These are phyloP conservation scores for Exophiala aquamarina DNA, from an alignment of 2,329 filamentous ascomycete species.

Conservation along the genomic window DNA sequence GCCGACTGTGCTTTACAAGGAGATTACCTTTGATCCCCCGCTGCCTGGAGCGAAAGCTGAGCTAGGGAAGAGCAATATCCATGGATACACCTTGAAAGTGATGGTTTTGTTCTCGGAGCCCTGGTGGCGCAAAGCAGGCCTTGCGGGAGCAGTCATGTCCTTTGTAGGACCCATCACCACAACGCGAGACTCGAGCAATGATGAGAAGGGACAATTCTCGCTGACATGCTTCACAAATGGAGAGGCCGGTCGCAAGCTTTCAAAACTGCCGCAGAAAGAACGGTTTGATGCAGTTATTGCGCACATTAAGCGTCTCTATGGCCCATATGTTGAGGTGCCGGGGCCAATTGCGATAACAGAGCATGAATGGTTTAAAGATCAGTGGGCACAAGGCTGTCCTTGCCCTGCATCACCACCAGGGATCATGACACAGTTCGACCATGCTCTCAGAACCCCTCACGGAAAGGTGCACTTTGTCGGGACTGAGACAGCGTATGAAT, in stretches of 20 bases:
- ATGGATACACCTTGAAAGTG: constrained; percentile 54
- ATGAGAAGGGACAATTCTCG: constrained; percentile 27
- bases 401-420: constrained; percentile 40
- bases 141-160: constrained; percentile 45
- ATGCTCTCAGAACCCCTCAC: constrained; percentile 34
- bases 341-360: constrained; percentile 18
- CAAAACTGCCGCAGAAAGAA: constrained; percentile 16
- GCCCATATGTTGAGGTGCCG: constrained; percentile 16
- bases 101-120: constrained; percentile 46
- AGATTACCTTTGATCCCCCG: constrained; percentile 49
- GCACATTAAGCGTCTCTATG: constrained; percentile 18
- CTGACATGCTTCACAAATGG: constrained; percentile 35
- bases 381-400: constrained; percentile 43
- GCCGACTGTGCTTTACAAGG: constrained; percentile 46
- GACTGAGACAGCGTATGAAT: constrained; percentile 54
- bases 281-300: constrained; percentile 15
- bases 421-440: constrained; percentile 35
- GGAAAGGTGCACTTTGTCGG: constrained; percentile 55
- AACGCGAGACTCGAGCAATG: constrained; percentile 45
- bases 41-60: constrained; percentile 44
- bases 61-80: constrained; percentile 35
- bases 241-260: constrained; percentile 17
- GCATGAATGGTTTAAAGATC: constrained; percentile 38
- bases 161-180: constrained; percentile 49
- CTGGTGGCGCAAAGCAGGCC: constrained; percentile 42